phyloP scores from a whole-genome alignment of 805 yeast species.

The Candida chilensis region DNA sequence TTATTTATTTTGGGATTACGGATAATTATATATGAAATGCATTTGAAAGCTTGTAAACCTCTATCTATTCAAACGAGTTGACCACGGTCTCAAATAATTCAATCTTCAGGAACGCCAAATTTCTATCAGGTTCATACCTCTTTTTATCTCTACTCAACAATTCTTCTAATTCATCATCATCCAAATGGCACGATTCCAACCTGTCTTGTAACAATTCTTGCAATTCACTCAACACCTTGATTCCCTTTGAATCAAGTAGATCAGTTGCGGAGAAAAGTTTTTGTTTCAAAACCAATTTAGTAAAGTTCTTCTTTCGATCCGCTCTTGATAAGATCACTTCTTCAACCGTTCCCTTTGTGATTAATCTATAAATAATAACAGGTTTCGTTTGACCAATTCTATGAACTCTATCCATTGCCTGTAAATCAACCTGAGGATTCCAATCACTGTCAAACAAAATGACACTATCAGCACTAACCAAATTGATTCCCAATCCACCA shows the following conservation, averaged over 20 bases:
- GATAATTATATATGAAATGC: background rate
- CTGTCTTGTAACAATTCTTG: constrained; percentile 11
- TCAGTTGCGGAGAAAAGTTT: too few species aligned
- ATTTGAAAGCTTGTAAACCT: too few species aligned
- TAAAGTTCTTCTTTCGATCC: constrained; percentile 70
- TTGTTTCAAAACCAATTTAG: constrained; percentile 64
- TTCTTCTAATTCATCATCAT: too few species aligned
- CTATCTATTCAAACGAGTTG: too few species aligned
- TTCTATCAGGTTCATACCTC: too few species aligned
- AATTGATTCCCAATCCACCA: constrained; percentile 89
- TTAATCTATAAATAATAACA: constrained; percentile 71
- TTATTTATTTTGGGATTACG: too few species aligned
- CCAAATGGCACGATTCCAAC: constrained; percentile 2
- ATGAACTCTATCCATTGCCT: constrained; percentile 94
- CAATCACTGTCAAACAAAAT: constrained; percentile 88
- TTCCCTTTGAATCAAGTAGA: constrained; percentile 29
- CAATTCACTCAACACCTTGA: constrained; percentile 18
- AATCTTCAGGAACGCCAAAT: too few species aligned
- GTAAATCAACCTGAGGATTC: constrained; percentile 96
- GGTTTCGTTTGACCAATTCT: constrained; percentile 87
- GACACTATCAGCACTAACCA: constrained; percentile 84
- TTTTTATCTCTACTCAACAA: too few species aligned
- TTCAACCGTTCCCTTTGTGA: constrained; percentile 74
- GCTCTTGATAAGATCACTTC: constrained; percentile 74
- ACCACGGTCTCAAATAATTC: too few species aligned